Evolutionary conservation across 345 rosid genomes (phyloP), one percentile per base, ranked within the genome.

Genomic region (Trapa bicornis): DNA sequence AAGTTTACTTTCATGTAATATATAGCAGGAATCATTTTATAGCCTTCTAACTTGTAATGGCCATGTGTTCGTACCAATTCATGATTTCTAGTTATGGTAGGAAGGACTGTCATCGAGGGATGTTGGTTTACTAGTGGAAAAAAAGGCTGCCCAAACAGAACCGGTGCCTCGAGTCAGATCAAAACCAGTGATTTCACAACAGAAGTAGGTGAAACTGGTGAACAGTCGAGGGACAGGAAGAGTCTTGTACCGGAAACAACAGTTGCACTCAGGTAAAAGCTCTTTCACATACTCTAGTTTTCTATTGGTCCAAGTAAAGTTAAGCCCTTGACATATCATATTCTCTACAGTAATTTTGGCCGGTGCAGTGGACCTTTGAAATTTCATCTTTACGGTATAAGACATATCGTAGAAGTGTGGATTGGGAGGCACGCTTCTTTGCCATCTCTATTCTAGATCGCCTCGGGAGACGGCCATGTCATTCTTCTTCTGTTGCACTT

Each of bases 181-280:
- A 6, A 63, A 47, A 60, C 67, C 35, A 56, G 61, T 58, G 57
- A 42, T 65, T 67, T 65, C 64, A 67, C 66, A 43, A 43, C 38
- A 70, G 32, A 70, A 61, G 74, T 77, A 58, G 80, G 77, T 73
- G 75, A 77, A 68, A 73, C 75, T 67, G 80, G 72, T 77, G 77
- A 73, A 67, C 80, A 73, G 80, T 77, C 47, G 42, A 67, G 58
- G 43, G 68, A 42, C n/a, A 41, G 43, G 43, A 41, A 41, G 43
- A 41, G 43, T 41, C 43, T 41, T 41, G 43, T 2, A 8, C 43
- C 43, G 43, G 43, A 41, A 41, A 41, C 43, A 41, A 8, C 43
- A 69, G 16, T 41, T n/a, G 47, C 58, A 35, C 45, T 36, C 69
- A 8, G 69, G 61, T 69, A 37, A 69, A 45, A 37, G 58, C 33